Conservation (phyloP, 2,329 filamentous ascomycete genomes). For the Fusarium concolor region DNA sequence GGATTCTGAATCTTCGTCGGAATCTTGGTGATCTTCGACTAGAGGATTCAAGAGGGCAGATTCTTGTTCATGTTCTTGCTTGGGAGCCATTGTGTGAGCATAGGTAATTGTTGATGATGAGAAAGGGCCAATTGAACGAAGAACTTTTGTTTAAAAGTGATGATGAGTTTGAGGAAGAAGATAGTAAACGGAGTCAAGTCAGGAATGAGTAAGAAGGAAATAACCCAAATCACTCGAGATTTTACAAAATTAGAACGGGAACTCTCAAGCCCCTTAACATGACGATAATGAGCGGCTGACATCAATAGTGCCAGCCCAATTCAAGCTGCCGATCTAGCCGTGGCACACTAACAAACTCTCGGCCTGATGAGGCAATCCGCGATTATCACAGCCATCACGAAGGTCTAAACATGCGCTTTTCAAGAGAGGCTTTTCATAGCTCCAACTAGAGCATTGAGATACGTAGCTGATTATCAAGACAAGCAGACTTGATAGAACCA, state of each 20-base stretch:
- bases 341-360: slow-evolving; percentile 15
- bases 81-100: slow-evolving; percentile 31
- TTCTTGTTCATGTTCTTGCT: slow-evolving; percentile 43
- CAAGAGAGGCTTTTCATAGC: slow-evolving; percentile 29
- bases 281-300: slow-evolving; percentile 15
- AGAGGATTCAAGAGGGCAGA: slow-evolving; percentile 31
- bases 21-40: slow-evolving; percentile 23
- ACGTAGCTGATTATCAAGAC: slow-evolving; percentile 7
- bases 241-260: slow-evolving; percentile 17
- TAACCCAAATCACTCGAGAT: not conserved
- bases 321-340: slow-evolving; percentile 14
- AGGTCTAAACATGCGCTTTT: not conserved
- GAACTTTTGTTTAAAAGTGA: not conserved
- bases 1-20: slow-evolving; percentile 35
- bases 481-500: not conserved
- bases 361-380: slow-evolving; percentile 19
- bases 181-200: not conserved
- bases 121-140: not conserved
- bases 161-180: not conserved
- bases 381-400: slow-evolving; percentile 9
- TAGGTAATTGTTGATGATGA: not conserved
- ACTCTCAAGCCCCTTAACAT: slow-evolving; percentile 13
- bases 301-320: slow-evolving; percentile 16
- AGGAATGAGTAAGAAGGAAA: not conserved
- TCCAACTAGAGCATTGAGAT: slow-evolving; percentile 5